Percentiles rank a stretch among this genome's conserved stretches.
Conservation (phyloP, 2,329 filamentous ascomycete genomes). For the Trichoderma koningiopsis region DNA sequence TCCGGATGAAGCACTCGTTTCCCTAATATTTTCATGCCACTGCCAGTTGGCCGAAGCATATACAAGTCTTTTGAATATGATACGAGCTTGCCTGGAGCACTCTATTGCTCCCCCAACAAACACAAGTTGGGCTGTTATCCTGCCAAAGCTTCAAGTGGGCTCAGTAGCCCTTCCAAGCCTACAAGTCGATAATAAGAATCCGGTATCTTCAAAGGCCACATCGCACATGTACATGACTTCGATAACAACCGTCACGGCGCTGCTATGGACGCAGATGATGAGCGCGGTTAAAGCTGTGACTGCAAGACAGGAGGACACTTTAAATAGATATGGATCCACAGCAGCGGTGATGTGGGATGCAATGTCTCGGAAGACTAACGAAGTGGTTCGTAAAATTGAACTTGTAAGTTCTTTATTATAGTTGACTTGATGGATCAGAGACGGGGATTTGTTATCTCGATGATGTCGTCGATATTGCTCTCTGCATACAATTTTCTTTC, state of each 20-base stretch:
- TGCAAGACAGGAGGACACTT: not conserved
- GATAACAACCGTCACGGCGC: not conserved
- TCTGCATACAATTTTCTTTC: too few species aligned
- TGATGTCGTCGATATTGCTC: too few species aligned
- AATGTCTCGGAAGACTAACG: not conserved
- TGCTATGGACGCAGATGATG: not conserved
- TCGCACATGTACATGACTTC: not conserved
- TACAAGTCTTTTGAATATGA: not conserved
- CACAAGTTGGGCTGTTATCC: not conserved
- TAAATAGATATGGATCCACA: not conserved
- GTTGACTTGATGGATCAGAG: not conserved
- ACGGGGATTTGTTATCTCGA: too few species aligned
- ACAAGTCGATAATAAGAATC: not conserved
- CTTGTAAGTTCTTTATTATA: not conserved
- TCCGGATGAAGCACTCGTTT: not conserved
- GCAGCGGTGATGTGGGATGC: not conserved
- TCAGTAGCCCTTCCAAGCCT: not conserved
- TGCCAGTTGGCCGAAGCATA: not conserved
- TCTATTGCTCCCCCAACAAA: not conserved
- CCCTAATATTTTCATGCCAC: not conserved
- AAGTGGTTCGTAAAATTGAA: not conserved
- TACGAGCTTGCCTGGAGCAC: not conserved
- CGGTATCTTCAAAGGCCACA: not conserved
- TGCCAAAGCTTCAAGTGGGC: not conserved
- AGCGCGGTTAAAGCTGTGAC: not conserved